phyloP scores from a whole-genome alignment of 129 eudicot genomes.

The Tagetes erecta region DNA sequence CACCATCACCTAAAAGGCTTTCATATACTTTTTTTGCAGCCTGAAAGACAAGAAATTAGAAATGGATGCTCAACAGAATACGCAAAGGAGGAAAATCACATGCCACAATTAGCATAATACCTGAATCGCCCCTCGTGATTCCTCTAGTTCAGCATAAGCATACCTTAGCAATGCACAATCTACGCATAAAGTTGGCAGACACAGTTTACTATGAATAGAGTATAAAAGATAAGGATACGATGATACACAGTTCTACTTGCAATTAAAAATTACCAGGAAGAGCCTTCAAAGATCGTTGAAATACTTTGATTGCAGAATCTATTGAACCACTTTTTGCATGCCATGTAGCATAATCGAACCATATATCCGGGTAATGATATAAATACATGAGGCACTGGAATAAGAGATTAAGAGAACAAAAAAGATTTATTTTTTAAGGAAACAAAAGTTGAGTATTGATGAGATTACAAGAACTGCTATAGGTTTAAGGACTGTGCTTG shows the following conservation, averaged over 20 bases:
- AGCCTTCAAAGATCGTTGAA: slow-evolving; percentile 88
- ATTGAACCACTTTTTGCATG: slow-evolving; percentile 87
- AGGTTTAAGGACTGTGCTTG: not conserved
- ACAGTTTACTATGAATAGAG: slow-evolving; percentile 6
- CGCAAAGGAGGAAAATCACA: slow-evolving; percentile 3
- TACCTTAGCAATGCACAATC: slow-evolving; percentile 87
- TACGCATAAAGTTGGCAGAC: slow-evolving; percentile 29
- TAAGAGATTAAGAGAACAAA: not conserved
- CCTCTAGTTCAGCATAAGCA: slow-evolving; percentile 99
- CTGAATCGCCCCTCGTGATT: slow-evolving; percentile 95
- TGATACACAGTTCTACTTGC: not conserved
- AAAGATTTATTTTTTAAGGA: not conserved
- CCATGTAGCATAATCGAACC: slow-evolving; percentile 99
- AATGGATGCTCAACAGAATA: slow-evolving; percentile 17
- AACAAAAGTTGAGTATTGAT: not conserved
- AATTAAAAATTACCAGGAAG: slow-evolving; percentile 86
- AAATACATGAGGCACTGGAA: slow-evolving; percentile 95
- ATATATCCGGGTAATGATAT: slow-evolving; percentile 97
- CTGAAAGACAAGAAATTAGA: slow-evolving; percentile 39
- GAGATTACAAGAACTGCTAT: not conserved
- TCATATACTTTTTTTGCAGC: slow-evolving; percentile 88
- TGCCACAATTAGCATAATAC: slow-evolving; percentile 31
- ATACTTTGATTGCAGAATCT: slow-evolving; percentile 89
- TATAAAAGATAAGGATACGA: slow-evolving; percentile 7
- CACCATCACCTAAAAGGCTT: slow-evolving; percentile 84